A percentile compares a stretch with the other conserved stretches of the same genome.
phyloP scores from a whole-genome alignment of 1,139 yeast genomes.

The Debaryomycetaceae sp. region DNA sequence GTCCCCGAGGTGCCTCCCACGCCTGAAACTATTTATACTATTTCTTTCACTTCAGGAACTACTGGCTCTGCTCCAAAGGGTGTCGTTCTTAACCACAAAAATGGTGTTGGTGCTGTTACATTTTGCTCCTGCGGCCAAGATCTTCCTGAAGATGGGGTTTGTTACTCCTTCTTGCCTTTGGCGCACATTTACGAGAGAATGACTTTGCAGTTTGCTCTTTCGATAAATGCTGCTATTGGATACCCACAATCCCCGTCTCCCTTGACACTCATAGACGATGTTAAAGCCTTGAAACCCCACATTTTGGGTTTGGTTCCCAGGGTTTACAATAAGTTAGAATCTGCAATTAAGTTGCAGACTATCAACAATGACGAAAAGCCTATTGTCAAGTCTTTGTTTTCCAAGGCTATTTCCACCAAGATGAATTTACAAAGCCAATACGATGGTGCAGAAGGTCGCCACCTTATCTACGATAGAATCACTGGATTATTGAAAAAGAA shows the following conservation, averaged over 20 bases:
- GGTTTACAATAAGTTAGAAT: slow-evolving; percentile 37
- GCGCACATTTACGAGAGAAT: slow-evolving; percentile 67
- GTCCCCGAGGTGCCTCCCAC: slow-evolving; percentile 47
- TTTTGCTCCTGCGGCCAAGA: slow-evolving; percentile 18
- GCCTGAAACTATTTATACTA: slow-evolving; percentile 56
- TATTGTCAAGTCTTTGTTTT: slow-evolving; percentile 20
- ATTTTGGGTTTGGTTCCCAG: slow-evolving; percentile 39
- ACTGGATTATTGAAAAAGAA: slow-evolving; percentile 26
- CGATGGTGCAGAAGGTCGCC: slow-evolving; percentile 29
- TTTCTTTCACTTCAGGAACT: slow-evolving; percentile 77
- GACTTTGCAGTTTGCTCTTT: slow-evolving; percentile 20
- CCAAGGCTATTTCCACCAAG: slow-evolving; percentile 30
- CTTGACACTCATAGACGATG: slow-evolving; percentile 36
- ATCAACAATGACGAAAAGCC: slow-evolving; percentile 41
- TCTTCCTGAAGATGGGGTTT: slow-evolving; percentile 6
- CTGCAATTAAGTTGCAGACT: slow-evolving; percentile 46
- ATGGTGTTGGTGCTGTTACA: slow-evolving; percentile 49
- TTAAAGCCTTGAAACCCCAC: slow-evolving; percentile 32
- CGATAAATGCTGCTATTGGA: slow-evolving; percentile 32
- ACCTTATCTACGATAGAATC: slow-evolving; percentile 30
- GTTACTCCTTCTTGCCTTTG: slow-evolving; percentile 53
- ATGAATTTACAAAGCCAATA: slow-evolving; percentile 24
- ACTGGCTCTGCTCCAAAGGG: slow-evolving; percentile 72
- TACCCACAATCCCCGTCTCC: slow-evolving; percentile 41
- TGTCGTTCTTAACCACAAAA: slow-evolving; percentile 57